These are phyloP conservation scores for Colletotrichum melonis DNA, from an alignment of 2,329 filamentous ascomycete genomes.

Conservation along the genomic window DNA sequence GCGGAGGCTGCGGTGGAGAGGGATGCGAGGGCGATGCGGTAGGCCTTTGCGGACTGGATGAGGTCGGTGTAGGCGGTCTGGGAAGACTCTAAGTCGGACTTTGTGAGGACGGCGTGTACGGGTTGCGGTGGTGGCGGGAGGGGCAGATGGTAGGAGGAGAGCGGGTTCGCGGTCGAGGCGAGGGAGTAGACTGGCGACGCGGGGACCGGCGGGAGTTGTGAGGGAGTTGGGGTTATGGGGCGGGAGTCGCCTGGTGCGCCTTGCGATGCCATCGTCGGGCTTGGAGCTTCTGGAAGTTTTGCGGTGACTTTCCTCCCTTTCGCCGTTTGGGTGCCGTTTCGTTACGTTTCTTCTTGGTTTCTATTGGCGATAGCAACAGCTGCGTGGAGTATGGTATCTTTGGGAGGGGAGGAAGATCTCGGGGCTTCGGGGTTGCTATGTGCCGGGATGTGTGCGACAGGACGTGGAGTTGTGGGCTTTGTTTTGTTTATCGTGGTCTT, in stretches of 20 bases:
- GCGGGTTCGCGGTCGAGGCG: constrained; percentile 70
- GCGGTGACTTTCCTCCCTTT: neutral
- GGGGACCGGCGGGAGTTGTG: constrained; percentile 70
- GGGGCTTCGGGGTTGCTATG: constrained; percentile 6
- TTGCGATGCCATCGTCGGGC: constrained; percentile 45
- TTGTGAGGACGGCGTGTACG: constrained; percentile 70
- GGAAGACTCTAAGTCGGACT: constrained; percentile 71
- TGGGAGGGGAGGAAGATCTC: neutral
- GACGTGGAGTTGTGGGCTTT: neutral
- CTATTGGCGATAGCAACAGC: constrained; percentile 11
- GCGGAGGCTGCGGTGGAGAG: constrained; percentile 71
- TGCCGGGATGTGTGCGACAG: neutral
- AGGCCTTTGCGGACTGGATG: constrained; percentile 70
- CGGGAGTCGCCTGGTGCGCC: constrained; percentile 52
- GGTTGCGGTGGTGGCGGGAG: constrained; percentile 69
- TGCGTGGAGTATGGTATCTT: constrained; percentile 7
- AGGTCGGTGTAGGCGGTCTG: constrained; percentile 73
- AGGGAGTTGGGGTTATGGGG: constrained; percentile 55
- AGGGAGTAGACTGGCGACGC: constrained; percentile 73
- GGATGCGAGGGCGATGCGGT: constrained; percentile 70
- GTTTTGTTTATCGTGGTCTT: neutral
- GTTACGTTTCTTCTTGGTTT: neutral
- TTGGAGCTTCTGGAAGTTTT: neutral
- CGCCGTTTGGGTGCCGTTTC: neutral
- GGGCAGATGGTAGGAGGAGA: constrained; percentile 69